Evolutionary conservation across 2,329 filamentous ascomycete genomes (phyloP).

Genomic region (Metarhizium guizhouense): DNA sequence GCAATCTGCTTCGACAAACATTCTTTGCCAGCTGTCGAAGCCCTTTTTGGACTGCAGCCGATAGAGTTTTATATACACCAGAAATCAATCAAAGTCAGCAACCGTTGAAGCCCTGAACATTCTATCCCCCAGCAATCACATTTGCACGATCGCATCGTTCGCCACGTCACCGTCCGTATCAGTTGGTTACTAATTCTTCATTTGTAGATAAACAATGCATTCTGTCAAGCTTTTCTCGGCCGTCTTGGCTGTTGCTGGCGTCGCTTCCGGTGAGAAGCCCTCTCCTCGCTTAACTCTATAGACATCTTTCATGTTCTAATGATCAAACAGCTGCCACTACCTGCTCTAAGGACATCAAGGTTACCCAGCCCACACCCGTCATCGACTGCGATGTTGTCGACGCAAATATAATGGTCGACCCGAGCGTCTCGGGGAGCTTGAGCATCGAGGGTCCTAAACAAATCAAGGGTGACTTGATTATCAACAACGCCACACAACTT

Average conservation of each 20-base stretch:
- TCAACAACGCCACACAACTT: slow-evolving; percentile 52
- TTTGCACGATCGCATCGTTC: neutral
- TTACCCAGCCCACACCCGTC: slow-evolving; percentile 49
- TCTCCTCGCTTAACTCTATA: neutral
- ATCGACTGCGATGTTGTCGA: slow-evolving; percentile 62
- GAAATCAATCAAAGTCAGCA: slow-evolving; percentile 11
- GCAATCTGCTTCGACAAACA: slow-evolving; percentile 11
- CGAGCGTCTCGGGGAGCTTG: slow-evolving; percentile 46
- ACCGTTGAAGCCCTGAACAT: neutral
- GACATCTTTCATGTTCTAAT: neutral
- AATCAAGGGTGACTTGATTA: slow-evolving; percentile 48
- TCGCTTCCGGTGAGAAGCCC: slow-evolving; percentile 32
- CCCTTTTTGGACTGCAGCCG: slow-evolving; percentile 14
- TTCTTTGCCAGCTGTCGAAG: slow-evolving; percentile 12
- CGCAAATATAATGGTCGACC: slow-evolving; percentile 58
- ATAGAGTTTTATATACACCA: slow-evolving; percentile 10
- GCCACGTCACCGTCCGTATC: neutral
- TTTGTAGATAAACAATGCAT: slow-evolving; percentile 34
- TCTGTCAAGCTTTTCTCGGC: slow-evolving; percentile 35
- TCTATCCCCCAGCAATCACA: neutral
- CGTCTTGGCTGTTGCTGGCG: slow-evolving; percentile 31
- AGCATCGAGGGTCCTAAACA: slow-evolving; percentile 50
- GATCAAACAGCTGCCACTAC: slow-evolving; percentile 19
- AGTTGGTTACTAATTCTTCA: slow-evolving; percentile 9
- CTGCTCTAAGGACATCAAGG: slow-evolving; percentile 48